Evolutionary conservation across 179 eudicot genomes (phyloP).

Genomic region (Patellifolia procumbens): DNA sequence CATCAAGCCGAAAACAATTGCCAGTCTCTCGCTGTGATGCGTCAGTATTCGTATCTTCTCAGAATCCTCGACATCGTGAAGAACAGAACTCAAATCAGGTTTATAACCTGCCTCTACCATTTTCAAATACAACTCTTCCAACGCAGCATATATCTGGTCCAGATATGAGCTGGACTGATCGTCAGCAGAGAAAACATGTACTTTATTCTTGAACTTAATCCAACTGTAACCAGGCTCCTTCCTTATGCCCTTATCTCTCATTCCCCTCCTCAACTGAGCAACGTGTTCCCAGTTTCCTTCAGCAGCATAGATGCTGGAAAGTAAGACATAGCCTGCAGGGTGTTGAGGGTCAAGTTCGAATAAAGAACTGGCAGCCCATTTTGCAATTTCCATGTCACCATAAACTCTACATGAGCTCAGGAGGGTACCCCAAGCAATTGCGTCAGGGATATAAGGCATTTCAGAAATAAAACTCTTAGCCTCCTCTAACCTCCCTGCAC

Average conservation of each 20-base stretch:
- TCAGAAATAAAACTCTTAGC: slow-evolving; percentile 68
- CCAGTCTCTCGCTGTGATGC: slow-evolving; percentile 93
- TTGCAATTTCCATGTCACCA: slow-evolving; percentile 68
- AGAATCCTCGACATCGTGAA: slow-evolving; percentile 74
- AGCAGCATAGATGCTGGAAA: slow-evolving; percentile 79
- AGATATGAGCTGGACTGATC: slow-evolving; percentile 77
- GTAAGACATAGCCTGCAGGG: slow-evolving; percentile 86
- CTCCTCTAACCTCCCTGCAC: slow-evolving; percentile 77
- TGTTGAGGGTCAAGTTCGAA: slow-evolving; percentile 76
- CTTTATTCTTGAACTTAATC: slow-evolving; percentile 77
- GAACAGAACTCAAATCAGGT: slow-evolving; percentile 70
- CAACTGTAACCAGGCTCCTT: slow-evolving; percentile 90
- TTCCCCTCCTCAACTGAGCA: slow-evolving; percentile 64
- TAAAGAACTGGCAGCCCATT: slow-evolving; percentile 90
- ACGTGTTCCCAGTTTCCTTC: slow-evolving; percentile 79
- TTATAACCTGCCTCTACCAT: slow-evolving; percentile 77
- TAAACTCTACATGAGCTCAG: slow-evolving; percentile 86
- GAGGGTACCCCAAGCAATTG: slow-evolving; percentile 84
- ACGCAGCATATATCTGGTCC: slow-evolving; percentile 58
- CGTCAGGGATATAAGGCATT: slow-evolving; percentile 82
- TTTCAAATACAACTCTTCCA: slow-evolving; percentile 54
- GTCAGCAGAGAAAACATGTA: slow-evolving; percentile 84
- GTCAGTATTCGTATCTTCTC: slow-evolving; percentile 77
- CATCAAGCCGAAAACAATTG: slow-evolving; percentile 89
- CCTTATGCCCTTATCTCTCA: slow-evolving; percentile 66